Evolutionary conservation across 1,139 yeast species (phyloP).

Genomic region (Sugiyamaella xylanicola): DNA sequence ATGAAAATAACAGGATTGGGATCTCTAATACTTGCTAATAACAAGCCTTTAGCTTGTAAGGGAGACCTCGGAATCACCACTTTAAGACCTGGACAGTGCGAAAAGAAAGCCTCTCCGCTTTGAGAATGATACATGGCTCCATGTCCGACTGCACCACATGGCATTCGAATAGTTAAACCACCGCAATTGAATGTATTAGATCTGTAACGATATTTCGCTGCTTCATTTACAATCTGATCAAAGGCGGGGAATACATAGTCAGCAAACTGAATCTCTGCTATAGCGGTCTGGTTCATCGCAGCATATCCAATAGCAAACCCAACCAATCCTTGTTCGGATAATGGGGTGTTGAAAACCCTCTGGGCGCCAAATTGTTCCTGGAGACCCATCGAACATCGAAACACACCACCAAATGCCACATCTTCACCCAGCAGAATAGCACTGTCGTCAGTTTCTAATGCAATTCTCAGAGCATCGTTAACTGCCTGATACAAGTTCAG

Average conservation of each 20-base stretch:
- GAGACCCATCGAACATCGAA: constrained; percentile 44
- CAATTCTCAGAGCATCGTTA: constrained; percentile 42
- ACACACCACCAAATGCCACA: constrained; percentile 46
- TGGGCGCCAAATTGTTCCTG: constrained; percentile 44
- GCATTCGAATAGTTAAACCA: constrained; percentile 44
- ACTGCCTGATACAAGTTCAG: constrained; percentile 42
- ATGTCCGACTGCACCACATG: constrained; percentile 44
- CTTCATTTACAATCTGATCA: constrained; percentile 45
- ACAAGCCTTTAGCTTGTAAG: constrained; percentile 43
- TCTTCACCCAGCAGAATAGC: constrained; percentile 45
- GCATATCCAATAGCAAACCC: constrained; percentile 45
- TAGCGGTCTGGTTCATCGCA: constrained; percentile 43
- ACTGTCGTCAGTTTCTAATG: constrained; percentile 41
- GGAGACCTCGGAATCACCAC: constrained; percentile 45
- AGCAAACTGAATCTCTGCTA: constrained; percentile 45
- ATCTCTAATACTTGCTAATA: constrained; percentile 40
- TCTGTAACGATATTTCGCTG: constrained; percentile 43
- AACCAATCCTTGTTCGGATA: constrained; percentile 43
- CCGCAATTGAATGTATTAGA: constrained; percentile 38
- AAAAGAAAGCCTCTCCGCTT: constrained; percentile 42
- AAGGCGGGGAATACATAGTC: constrained; percentile 46
- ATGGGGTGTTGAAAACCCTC: constrained; percentile 44
- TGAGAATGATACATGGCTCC: constrained; percentile 46
- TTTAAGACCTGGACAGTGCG: constrained; percentile 43
- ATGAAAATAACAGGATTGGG: constrained; percentile 43